Evolutionary conservation across 1,284 basidiomycete genomes (phyloP), one percentile per base, ranked within the genome.

Genomic region (Tilletia caries): DNA sequence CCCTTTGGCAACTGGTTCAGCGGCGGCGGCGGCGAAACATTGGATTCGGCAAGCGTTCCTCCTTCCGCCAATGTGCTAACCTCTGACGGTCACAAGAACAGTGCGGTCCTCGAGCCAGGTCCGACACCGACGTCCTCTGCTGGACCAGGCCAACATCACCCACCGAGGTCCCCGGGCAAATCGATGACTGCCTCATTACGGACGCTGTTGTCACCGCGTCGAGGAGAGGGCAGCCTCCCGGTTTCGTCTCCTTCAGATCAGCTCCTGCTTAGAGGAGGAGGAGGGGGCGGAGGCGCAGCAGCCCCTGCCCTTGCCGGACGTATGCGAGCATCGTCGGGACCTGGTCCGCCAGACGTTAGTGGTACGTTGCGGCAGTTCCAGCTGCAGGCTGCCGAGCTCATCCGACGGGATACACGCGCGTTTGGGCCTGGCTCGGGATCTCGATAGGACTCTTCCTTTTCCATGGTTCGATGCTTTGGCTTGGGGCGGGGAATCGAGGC

Each of bases 321-420:
- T 41, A 15, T 41, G 1, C 8, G 37, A 41, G 10, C 37, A 10
- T 20, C 32, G 32, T 33, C 58, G 18, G 58, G 27, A 15, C 58
- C 29, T 2, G 23, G 58, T 37, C 58, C 58, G 15, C 58, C 58
- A 15, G 32, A 62, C 33, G 8, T 62, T 10, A n/a, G 29, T 12
- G 58, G 12, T 34, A 62, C 58, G 0, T 29, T 62, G 32, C 58
- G 58, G 34, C 27, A 34, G 1, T 62, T 62, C 32, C 58, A 62
- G 58, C 12, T 62, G 6, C 58, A 62, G 32, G 58, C 58, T 25
- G 58, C 58, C 33, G 58, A 62, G 32, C 18, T 62, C 58, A 62
- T 62, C n/a, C 29, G 58, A 34, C 29, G 58, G 4, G 58, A 62
- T 23, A n/a, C n/a, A n/a, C n/a, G n/a, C n/a, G 13, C 58, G 3